A percentile compares a stretch with the other conserved stretches of the same genome.
These are phyloP conservation scores for Diplodia sapinea DNA, from an alignment of 2,329 filamentous ascomycete genomes.

Conservation along the genomic window DNA sequence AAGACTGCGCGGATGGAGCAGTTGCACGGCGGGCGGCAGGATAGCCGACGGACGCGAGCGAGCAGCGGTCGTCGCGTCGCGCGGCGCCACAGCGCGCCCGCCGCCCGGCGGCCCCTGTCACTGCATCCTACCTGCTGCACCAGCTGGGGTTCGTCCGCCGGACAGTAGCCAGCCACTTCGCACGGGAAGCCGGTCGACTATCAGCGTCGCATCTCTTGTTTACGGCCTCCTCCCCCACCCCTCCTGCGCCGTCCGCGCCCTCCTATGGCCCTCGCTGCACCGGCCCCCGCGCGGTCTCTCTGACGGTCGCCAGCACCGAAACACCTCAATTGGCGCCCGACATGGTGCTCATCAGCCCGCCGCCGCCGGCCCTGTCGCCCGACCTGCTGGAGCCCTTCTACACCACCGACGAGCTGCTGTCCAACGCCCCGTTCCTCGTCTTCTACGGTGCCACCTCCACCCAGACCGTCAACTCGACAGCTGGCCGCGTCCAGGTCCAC, in stretches of 20 bases:
- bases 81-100: slow-evolving; percentile 22
- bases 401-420: slow-evolving; percentile 81
- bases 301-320: slow-evolving; percentile 23
- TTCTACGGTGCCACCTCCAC: slow-evolving; percentile 93
- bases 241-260: slow-evolving; percentile 20
- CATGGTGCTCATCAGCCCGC: slow-evolving; percentile 84
- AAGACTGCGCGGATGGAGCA: slow-evolving; percentile 32
- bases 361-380: slow-evolving; percentile 75
- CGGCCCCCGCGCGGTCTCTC: slow-evolving; percentile 25
- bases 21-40: slow-evolving; percentile 34
- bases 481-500: slow-evolving; percentile 92
- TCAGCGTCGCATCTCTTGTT: slow-evolving; percentile 27
- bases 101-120: slow-evolving; percentile 1
- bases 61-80: slow-evolving; percentile 18
- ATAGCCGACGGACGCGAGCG: slow-evolving; percentile 12
- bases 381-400: slow-evolving; percentile 88
- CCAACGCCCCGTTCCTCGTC: slow-evolving; percentile 80
- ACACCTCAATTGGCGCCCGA: slow-evolving; percentile 40
- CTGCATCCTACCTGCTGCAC: slow-evolving; percentile 10
- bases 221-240: slow-evolving; percentile 26
- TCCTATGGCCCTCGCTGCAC: slow-evolving; percentile 25
- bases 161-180: slow-evolving; percentile 25
- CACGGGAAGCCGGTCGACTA: slow-evolving; percentile 14
- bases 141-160: slow-evolving; percentile 28
- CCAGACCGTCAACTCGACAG: slow-evolving; percentile 83